Percentiles rank a stretch among this genome's conserved stretches.
Conservation (phyloP, 495 filamentous ascomycete species). For the Rusavskia elegans region DNA sequence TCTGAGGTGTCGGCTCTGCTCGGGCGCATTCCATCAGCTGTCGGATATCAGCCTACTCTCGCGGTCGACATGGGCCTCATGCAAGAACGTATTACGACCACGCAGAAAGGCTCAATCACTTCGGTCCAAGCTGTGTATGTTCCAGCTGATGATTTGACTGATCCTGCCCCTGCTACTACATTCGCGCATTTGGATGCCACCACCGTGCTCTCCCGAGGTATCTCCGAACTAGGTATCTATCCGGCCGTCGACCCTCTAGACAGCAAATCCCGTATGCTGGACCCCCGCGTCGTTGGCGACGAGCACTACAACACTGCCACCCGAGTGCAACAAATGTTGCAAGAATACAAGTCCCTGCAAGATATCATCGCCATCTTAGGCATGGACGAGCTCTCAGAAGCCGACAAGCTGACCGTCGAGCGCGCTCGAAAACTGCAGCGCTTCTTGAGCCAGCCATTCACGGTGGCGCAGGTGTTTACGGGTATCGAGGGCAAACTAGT, state of each 20-base stretch:
- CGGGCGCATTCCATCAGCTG: constrained; percentile 98
- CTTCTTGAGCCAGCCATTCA: constrained; percentile 99
- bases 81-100: constrained; percentile 99
- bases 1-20: constrained; percentile 99
- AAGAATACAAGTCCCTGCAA: constrained; percentile 99
- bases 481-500: constrained; percentile 96
- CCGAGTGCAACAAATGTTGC: constrained; percentile 93
- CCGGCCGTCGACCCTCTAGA: constrained; percentile 98
- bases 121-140: constrained; percentile 99
- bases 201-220: constrained; percentile 99
- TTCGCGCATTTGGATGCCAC: constrained; percentile 99
- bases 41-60: constrained; percentile 99
- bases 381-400: constrained; percentile 99
- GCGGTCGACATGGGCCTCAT: constrained; percentile 99
- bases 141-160: constrained; percentile 99
- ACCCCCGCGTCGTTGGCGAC: constrained; percentile 92
- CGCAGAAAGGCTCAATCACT: constrained; percentile 97
- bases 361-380: constrained; percentile 99
- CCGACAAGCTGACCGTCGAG: constrained; percentile 99
- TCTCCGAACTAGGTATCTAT: constrained; percentile 99
- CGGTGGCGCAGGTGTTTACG: constrained; percentile 96
- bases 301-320: constrained; percentile 94
- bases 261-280: constrained; percentile 99
- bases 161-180: constrained; percentile 97
- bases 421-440: constrained; percentile 98